Conservation (phyloP, 2,329 filamentous ascomycete species). For the Colletotrichum magnum region DNA sequence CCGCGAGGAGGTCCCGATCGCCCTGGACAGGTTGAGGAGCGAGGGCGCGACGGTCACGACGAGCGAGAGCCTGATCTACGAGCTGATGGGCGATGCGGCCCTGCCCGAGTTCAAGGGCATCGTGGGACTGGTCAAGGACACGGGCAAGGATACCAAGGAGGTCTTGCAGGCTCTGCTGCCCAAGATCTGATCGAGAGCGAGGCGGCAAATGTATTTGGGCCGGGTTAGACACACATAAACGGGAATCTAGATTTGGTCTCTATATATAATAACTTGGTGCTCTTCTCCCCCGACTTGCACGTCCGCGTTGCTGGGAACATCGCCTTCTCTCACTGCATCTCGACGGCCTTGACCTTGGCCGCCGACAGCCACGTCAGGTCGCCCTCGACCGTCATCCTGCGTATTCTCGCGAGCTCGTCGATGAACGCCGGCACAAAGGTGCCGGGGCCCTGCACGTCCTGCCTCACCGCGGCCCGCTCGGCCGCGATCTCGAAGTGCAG, state of each 20-base stretch:
- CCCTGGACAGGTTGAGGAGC: constrained; percentile 80
- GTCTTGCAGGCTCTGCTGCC: constrained; percentile 77
- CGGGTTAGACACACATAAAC: background rate
- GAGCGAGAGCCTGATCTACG: constrained; percentile 92
- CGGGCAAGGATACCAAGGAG: constrained; percentile 77
- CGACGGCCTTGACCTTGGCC: constrained; percentile 62
- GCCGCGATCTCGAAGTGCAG: constrained; percentile 84
- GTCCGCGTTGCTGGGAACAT: too few relatives aligned
- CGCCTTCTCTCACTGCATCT: constrained; percentile 41
- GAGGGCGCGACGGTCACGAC: constrained; percentile 86
- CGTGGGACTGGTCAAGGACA: constrained; percentile 84
- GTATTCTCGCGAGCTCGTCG: constrained; percentile 74
- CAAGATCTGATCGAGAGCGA: constrained; percentile 60
- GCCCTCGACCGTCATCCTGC: constrained; percentile 62
- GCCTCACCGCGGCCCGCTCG: constrained; percentile 75
- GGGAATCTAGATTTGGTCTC: constrained; percentile 8
- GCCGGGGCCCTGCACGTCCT: constrained; percentile 82
- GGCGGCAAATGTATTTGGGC: background rate
- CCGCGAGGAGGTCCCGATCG: constrained; percentile 82
- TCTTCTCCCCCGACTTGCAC: background rate
- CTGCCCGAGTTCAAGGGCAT: constrained; percentile 81
- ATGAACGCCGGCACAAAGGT: constrained; percentile 89
- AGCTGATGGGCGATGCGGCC: constrained; percentile 86
- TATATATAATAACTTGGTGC: background rate
- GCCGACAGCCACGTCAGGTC: constrained; percentile 66